A percentile compares a stretch with the other conserved stretches of the same genome.
Evolutionary conservation across 345 rosid species (phyloP).

Genomic region (Euclidium syriacum): DNA sequence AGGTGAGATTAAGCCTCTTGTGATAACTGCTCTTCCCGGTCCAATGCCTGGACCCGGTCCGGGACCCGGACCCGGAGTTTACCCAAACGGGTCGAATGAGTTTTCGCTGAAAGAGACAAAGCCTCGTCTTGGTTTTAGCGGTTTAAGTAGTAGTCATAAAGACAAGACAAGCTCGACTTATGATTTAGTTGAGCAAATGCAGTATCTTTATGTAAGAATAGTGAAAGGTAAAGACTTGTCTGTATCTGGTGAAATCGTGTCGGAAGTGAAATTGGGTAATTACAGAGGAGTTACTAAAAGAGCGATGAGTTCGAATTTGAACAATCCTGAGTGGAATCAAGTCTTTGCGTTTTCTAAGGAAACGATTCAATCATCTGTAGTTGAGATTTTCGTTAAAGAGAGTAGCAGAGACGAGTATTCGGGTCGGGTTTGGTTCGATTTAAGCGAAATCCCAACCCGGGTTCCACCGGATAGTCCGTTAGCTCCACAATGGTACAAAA

Average conservation of each 20-base stretch:
- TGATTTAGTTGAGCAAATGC: constrained; percentile 81
- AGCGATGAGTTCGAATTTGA: constrained; percentile 28
- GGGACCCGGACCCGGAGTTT: constrained; percentile 15
- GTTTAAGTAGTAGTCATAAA: constrained; percentile 41
- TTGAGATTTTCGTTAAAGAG: constrained; percentile 60
- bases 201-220: constrained; percentile 60
- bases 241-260: constrained; percentile 44
- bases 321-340: constrained; percentile 52
- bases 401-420: constrained; percentile 49
- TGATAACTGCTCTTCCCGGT: constrained; percentile 40
- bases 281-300: constrained; percentile 61
- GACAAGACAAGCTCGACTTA: constrained; percentile 66
- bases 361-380: constrained; percentile 65
- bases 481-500: constrained; percentile 70
- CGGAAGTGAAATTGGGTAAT: constrained; percentile 64
- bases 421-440: constrained; percentile 64
- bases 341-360: constrained; percentile 78
- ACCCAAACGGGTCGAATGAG: constrained; percentile 38
- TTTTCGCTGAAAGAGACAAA: constrained; percentile 66
- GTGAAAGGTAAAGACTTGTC: constrained; percentile 47
- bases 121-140: constrained; percentile 51
- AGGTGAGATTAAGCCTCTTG: constrained; percentile 50
- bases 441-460: constrained; percentile 56
- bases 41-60: constrained; percentile 23
- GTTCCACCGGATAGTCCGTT: constrained; percentile 74